Percentiles rank a stretch among this genome's conserved stretches.
Conservation (phyloP, 768 basidiomycete species). For the Naganishia friedmannii region DNA sequence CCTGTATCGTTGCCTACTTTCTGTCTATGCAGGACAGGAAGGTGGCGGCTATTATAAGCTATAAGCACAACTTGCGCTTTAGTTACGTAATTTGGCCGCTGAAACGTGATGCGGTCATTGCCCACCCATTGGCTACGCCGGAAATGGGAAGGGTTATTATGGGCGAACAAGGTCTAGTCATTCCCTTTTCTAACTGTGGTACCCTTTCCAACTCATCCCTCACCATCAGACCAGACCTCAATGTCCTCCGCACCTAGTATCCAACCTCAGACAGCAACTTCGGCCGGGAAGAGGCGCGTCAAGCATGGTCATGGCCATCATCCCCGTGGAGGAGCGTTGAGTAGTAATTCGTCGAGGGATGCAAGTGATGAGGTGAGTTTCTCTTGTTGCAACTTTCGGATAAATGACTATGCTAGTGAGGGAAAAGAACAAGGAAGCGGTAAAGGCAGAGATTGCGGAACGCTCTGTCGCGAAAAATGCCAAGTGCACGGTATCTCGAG, state of each 20-base stretch:
- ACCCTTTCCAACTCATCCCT: background rate
- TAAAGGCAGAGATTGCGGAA: too few relatives aligned
- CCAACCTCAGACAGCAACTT: background rate
- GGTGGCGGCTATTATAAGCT: too few relatives aligned
- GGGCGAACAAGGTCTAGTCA: background rate
- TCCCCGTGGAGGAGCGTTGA: conserved; percentile 1
- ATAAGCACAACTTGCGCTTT: too few relatives aligned
- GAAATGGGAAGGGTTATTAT: too few relatives aligned
- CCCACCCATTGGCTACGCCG: too few relatives aligned
- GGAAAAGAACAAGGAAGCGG: too few relatives aligned
- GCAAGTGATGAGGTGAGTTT: conserved; percentile 52
- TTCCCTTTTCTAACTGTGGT: background rate
- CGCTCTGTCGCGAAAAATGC: too few relatives aligned
- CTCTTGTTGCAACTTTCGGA: too few relatives aligned
- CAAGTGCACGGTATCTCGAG: too few relatives aligned
- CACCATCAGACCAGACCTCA: background rate
- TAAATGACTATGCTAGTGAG: too few relatives aligned
- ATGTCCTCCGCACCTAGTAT: conserved; percentile 1
- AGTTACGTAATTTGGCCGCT: background rate
- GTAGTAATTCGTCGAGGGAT: conserved; percentile 39
- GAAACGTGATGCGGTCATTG: background rate
- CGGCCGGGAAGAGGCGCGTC: conserved; percentile 3
- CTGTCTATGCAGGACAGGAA: too few relatives aligned
- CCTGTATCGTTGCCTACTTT: too few relatives aligned
- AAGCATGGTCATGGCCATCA: conserved; percentile 17